Conservation (phyloP, 306 rosid genomes). For the Inga leiocalycina region DNA sequence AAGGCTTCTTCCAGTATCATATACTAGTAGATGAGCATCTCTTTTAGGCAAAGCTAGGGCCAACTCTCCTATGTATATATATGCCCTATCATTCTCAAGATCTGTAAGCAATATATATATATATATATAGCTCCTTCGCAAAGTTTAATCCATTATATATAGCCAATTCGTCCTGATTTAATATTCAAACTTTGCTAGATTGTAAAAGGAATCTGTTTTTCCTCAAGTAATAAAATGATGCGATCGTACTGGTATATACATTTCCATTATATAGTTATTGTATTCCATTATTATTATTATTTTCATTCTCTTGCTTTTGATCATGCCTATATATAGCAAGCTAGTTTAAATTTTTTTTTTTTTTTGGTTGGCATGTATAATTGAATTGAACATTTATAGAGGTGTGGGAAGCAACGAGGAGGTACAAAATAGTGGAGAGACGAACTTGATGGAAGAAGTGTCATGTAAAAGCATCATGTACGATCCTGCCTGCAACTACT, state of each 20-base stretch:
- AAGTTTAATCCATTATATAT: background rate
- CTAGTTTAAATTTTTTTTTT: too few relatives aligned
- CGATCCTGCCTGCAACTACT: constrained; percentile 64
- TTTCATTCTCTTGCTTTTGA: background rate
- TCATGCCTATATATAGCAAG: background rate
- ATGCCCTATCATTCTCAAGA: background rate
- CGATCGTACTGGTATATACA: too few relatives aligned
- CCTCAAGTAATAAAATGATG: too few relatives aligned
- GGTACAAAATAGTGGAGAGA: constrained; percentile 54
- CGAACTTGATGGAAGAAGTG: constrained; percentile 62
- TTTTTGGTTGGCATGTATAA: background rate
- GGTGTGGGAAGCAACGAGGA: constrained; percentile 65
- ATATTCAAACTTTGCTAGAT: background rate
- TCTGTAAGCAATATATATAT: background rate
- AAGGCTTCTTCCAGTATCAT: background rate
- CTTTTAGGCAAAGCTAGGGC: background rate
- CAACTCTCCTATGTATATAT: background rate
- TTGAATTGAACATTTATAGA: constrained; percentile 36
- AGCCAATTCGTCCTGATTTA: too few relatives aligned
- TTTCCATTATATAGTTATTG: too few relatives aligned
- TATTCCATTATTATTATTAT: too few relatives aligned
- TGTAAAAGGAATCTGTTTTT: background rate
- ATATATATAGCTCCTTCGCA: background rate
- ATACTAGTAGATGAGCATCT: background rate
- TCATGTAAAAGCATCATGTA: constrained; percentile 66